phyloP scores from a whole-genome alignment of 148 eudicot species.

The Rhododendron molle region DNA sequence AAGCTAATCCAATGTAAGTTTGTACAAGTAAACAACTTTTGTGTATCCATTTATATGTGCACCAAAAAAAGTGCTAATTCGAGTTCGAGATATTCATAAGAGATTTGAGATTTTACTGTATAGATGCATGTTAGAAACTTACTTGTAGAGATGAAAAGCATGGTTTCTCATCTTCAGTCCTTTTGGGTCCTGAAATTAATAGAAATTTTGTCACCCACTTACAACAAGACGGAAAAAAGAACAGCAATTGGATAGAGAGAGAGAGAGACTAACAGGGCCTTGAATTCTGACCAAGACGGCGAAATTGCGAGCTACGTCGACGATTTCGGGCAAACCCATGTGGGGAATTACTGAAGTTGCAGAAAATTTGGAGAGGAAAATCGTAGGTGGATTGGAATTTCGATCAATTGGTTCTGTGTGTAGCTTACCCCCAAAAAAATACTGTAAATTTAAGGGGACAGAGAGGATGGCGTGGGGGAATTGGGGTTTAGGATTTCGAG shows the following conservation, averaged over 20 bases:
- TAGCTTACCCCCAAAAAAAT: no score
- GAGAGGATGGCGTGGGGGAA: not conserved
- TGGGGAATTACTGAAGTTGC: not conserved
- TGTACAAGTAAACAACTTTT: not conserved
- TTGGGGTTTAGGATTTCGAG: not conserved
- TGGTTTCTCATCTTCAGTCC: slow-evolving; percentile 87
- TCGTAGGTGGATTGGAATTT: not conserved
- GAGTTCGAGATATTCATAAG: not conserved
- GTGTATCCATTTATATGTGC: not conserved
- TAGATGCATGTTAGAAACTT: slow-evolving; percentile 25
- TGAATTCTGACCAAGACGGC: slow-evolving; percentile 71
- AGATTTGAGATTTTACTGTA: not conserved
- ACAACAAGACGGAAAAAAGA: not conserved
- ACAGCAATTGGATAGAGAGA: not conserved
- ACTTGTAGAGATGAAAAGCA: slow-evolving; percentile 84
- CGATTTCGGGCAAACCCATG: slow-evolving; percentile 74
- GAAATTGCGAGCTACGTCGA: slow-evolving; percentile 62
- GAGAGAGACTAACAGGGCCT: slow-evolving; percentile 62
- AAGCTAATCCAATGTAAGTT: not conserved
- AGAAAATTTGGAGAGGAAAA: not conserved
- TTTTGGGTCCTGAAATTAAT: slow-evolving; percentile 74
- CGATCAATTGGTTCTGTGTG: not conserved
- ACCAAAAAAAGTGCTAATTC: not conserved
- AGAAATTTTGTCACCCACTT: not conserved
- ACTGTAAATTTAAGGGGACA: not conserved